Evolutionary conservation across 2,329 filamentous ascomycete genomes (phyloP), one percentile per base, ranked within the genome.

Genomic region (Aspergillus caelatus): DNA sequence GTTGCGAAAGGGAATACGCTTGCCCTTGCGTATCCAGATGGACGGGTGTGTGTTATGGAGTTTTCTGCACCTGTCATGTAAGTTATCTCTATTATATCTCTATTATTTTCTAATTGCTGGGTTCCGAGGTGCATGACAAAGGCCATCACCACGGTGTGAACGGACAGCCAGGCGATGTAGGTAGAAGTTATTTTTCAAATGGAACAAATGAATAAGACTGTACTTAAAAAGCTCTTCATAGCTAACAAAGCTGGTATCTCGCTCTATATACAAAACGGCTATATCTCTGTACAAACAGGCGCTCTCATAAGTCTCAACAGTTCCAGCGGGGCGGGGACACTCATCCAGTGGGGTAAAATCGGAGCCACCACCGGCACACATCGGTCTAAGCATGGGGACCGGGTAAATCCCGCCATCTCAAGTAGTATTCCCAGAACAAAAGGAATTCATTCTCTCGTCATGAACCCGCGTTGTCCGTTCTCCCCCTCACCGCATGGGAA

Each of bases 401-500:
- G 23, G 46, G 26, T 16, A 46, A 45, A 10, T 30, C 26, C 2
- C 23, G 3, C 26, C 14, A 14, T 50, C 4, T 26, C 12, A 19
- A 8, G 26, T 28, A 19, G 43, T 45, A 23, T 19, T 19, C 28
- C 28, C 48, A 10, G 48, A 32, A 52, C 28, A 32, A n/a, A 6
- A 52, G 19, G 16, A 52, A 52, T n/a, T 8, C 19, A 32, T 14
- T 32, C 26, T n/a, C 12, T 48, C 23, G 45, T 48, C 26, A 14
- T n/a, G 48, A 52, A 32, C 28, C 28, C 19, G 28, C 5, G 28
- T 10, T 10, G 10, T 14, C 11, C 43, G 12, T 6, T 26, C 26
- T 12, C 10, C n/a, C 30, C 52, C 52, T 55, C 52, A 55, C 52
- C 52, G 52, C 52, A 39, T 52, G 28, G 52, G 28, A 54, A 54